Conservation (phyloP, 371 early-diverging fungal species). For the Apophysomyces ossiformis region DNA sequence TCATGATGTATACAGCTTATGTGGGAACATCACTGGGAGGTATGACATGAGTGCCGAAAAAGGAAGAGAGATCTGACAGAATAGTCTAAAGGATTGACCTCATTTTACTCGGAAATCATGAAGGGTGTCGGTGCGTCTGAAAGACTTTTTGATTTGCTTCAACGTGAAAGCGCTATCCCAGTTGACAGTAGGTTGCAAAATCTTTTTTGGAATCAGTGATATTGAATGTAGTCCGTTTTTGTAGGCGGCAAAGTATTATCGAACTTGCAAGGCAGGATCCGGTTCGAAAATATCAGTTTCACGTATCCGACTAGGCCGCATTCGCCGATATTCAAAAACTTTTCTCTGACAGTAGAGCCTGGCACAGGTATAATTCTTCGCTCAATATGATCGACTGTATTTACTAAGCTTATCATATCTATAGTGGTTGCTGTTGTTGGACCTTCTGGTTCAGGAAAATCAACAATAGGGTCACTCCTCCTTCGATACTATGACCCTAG, state of each 20-base stretch:
- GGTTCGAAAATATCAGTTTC: slow-evolving; percentile 73
- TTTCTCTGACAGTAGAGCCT: slow-evolving; percentile 70
- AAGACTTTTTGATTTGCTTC: slow-evolving; percentile 72
- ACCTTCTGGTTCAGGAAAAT: slow-evolving; percentile 77
- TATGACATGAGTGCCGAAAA: slow-evolving; percentile 1
- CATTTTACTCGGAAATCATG: slow-evolving; percentile 83
- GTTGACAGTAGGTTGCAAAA: slow-evolving; percentile 25
- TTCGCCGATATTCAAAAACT: slow-evolving; percentile 61
- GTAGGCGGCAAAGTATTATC: slow-evolving; percentile 44
- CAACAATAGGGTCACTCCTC: slow-evolving; percentile 69
- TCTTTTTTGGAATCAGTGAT: neutral
- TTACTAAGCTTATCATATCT: neutral
- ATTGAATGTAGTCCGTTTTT: neutral
- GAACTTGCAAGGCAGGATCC: slow-evolving; percentile 57
- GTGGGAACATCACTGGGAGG: slow-evolving; percentile 76
- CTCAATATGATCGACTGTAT: neutral
- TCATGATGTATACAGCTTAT: slow-evolving; percentile 85
- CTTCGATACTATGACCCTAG: slow-evolving; percentile 75
- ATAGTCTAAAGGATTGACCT: slow-evolving; percentile 55
- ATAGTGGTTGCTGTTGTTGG: slow-evolving; percentile 63
- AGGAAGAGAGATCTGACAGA: no score
- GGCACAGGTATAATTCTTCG: slow-evolving; percentile 47
- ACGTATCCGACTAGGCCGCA: slow-evolving; percentile 73
- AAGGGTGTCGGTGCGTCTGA: slow-evolving; percentile 83
- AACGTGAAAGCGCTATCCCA: slow-evolving; percentile 60